phyloP scores from a whole-genome alignment of 257 asterid species.

The Fraxinus quadrangulata region DNA sequence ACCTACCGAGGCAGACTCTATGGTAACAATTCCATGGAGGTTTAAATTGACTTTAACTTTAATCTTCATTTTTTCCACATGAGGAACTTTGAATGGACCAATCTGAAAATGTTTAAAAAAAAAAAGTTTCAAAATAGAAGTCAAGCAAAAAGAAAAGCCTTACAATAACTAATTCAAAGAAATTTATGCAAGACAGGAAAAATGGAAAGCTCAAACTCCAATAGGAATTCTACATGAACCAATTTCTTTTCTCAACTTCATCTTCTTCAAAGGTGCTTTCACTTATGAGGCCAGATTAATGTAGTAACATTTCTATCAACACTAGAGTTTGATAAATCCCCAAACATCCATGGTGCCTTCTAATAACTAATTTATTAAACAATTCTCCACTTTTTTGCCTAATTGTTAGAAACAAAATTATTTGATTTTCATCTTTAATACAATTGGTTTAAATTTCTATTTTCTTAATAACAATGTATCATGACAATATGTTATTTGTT shows the following conservation, averaged over 20 bases:
- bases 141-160: not conserved
- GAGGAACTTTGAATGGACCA: slow-evolving; percentile 73
- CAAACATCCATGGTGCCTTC: not conserved
- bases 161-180: not conserved
- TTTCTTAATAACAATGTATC: not conserved
- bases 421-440: not conserved
- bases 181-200: slow-evolving; percentile 14
- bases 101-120: slow-evolving; percentile 44
- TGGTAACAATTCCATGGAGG: slow-evolving; percentile 75
- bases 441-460: not conserved
- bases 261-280: not conserved
- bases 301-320: not conserved
- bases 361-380: not conserved
- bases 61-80: slow-evolving; percentile 53
- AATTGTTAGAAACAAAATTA: not conserved
- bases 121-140: not conserved
- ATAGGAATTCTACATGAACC: not conserved
- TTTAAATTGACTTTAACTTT: slow-evolving; percentile 74
- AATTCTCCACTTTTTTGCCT: not conserved
- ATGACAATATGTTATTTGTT: not conserved
- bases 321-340: not conserved
- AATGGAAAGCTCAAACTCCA: slow-evolving; percentile 17
- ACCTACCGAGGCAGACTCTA: slow-evolving; percentile 81
- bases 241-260: not conserved
- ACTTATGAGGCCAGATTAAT: not conserved